Evolutionary conservation across 108 stramenopile genomes (phyloP).

Genomic region (Bacterosira constricta): DNA sequence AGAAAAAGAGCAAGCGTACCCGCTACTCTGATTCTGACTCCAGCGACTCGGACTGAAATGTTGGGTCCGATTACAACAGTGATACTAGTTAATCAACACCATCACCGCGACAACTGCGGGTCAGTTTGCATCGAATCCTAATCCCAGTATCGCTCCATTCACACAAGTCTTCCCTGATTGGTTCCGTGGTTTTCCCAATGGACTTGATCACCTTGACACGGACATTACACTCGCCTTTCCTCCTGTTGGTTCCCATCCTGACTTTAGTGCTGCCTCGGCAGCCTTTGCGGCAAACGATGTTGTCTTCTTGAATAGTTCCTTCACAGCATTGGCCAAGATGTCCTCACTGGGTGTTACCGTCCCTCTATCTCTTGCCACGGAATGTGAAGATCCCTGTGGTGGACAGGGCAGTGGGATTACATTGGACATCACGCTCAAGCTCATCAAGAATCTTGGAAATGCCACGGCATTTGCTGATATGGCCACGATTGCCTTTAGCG

Average conservation of each 20-base stretch:
- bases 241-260: background rate
- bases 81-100: too few species aligned
- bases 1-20: too few species aligned
- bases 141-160: conserved; percentile 1
- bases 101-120: too few species aligned
- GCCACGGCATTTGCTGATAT: background rate
- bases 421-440: background rate
- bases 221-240: conserved; percentile 17
- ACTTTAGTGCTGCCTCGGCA: background rate
- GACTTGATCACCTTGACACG: conserved; percentile 11
- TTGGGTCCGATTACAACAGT: too few species aligned
- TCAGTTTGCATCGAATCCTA: too few species aligned
- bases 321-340: conserved; percentile 21
- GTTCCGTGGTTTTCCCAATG: background rate
- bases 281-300: background rate
- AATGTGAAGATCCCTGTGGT: background rate
- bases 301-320: conserved; percentile 5
- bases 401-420: background rate
- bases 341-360: conserved; percentile 8
- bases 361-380: background rate
- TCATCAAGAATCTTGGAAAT: background rate
- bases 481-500: too few species aligned
- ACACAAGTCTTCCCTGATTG: conserved; percentile 5
- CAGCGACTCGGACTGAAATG: too few species aligned
- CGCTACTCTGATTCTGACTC: too few species aligned